A percentile compares a stretch with the other conserved stretches of the same genome.
Evolutionary conservation across 2,329 filamentous ascomycete genomes (phyloP).

Genomic region (Byssoonygena ceratinophila): DNA sequence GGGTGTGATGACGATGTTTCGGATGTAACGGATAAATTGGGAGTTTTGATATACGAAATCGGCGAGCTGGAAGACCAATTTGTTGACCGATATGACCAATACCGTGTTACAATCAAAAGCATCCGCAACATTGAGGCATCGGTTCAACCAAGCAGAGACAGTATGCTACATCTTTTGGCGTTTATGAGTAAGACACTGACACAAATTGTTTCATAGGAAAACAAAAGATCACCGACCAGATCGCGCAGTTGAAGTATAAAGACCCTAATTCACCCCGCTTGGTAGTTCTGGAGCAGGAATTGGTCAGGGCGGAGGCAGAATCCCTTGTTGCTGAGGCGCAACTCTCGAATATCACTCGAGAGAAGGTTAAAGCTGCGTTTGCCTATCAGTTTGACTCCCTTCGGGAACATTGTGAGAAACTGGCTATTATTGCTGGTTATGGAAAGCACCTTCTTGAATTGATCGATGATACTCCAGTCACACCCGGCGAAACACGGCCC

Average conservation of each 20-base stretch:
- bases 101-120: conserved; percentile 97
- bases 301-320: conserved; percentile 94
- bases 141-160: conserved; percentile 93
- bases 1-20: conserved; percentile 93
- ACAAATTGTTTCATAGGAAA: conserved; percentile 52
- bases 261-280: conserved; percentile 97
- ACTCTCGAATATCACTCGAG: conserved; percentile 96
- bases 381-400: conserved; percentile 97
- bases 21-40: conserved; percentile 97
- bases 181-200: not conserved
- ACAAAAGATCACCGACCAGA: conserved; percentile 98
- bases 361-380: conserved; percentile 98
- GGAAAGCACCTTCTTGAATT: conserved; percentile 97
- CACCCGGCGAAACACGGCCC: conserved; percentile 86
- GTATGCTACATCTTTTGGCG: conserved; percentile 43
- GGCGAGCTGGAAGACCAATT: conserved; percentile 97
- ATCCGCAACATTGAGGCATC: conserved; percentile 98
- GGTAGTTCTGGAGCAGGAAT: conserved; percentile 94
- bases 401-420: conserved; percentile 94
- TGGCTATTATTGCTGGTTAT: conserved; percentile 93
- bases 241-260: conserved; percentile 98
- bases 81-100: conserved; percentile 97
- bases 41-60: conserved; percentile 95
- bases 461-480: conserved; percentile 92
- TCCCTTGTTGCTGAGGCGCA: conserved; percentile 98